These are phyloP conservation scores for Cladorrhinum samala DNA, from an alignment of 495 filamentous ascomycete species.

Conservation along the genomic window DNA sequence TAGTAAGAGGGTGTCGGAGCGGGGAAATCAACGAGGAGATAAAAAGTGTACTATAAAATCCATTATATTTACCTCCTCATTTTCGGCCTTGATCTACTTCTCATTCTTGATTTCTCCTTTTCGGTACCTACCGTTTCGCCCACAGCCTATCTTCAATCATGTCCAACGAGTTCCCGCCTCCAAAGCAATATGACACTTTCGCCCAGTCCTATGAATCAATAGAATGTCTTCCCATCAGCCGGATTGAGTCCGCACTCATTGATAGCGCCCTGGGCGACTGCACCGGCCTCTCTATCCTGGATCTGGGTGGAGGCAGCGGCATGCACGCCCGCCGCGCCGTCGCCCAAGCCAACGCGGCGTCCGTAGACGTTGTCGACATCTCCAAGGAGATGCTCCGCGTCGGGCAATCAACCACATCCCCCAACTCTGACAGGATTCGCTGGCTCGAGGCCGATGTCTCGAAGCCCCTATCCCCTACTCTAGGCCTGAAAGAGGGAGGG, in stretches of 20 bases:
- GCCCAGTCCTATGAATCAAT: neutral
- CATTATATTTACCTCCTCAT: too few species aligned
- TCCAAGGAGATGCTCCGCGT: neutral
- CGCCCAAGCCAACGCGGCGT: neutral
- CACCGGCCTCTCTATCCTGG: neutral
- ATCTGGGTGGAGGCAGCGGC: neutral
- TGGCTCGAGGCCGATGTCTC: neutral
- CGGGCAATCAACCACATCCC: neutral
- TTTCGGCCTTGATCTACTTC: too few species aligned
- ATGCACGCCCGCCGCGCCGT: neutral
- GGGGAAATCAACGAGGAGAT: neutral
- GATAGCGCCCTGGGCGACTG: neutral
- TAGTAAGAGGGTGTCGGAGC: neutral
- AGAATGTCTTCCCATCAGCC: neutral
- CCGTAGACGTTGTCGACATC: neutral
- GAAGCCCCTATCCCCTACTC: neutral
- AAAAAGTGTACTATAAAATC: neutral
- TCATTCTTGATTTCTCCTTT: too few species aligned
- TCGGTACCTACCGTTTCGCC: too few species aligned
- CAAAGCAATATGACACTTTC: neutral
- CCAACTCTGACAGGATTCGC: neutral
- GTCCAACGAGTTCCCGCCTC: neutral
- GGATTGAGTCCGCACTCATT: neutral
- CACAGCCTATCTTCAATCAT: neutral
- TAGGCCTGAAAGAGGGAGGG: neutral